Conservation (phyloP, 1,139 yeast species). For the Casaregolazyma suthepensis region DNA sequence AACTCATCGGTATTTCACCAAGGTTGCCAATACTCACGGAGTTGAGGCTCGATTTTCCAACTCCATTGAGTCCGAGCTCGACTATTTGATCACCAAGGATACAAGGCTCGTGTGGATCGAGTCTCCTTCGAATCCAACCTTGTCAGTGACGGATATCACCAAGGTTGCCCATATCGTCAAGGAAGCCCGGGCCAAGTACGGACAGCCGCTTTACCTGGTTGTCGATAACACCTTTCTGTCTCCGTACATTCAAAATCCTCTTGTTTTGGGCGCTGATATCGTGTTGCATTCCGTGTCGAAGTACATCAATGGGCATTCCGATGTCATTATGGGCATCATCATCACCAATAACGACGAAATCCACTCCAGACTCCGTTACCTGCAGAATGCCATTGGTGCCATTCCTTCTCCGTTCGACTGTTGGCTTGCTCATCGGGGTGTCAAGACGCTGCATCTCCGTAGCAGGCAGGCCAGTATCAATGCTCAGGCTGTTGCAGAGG, state of each 20-base stretch:
- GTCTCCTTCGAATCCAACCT: conserved; percentile 84
- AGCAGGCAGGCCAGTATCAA: conserved; percentile 60
- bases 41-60: conserved; percentile 64
- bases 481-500: conserved; percentile 70
- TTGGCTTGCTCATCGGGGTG: conserved; percentile 91
- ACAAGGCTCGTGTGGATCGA: conserved; percentile 82
- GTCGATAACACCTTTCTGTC: conserved; percentile 94
- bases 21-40: conserved; percentile 78
- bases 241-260: conserved; percentile 85
- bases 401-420: conserved; percentile 87
- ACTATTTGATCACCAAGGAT: conserved; percentile 48
- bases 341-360: conserved; percentile 61
- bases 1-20: conserved; percentile 84
- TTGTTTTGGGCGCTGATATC: conserved; percentile 75
- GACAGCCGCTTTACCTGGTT: conserved; percentile 54
- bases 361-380: conserved; percentile 61
- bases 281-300: conserved; percentile 88
- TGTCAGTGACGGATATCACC: conserved; percentile 65
- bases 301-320: conserved; percentile 90
- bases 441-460: conserved; percentile 80
- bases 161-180: conserved; percentile 50
- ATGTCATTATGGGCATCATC: conserved; percentile 81
- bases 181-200: conserved; percentile 39
- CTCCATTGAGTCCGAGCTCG: conserved; percentile 56
- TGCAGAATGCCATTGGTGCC: conserved; percentile 86